Base-by-base conservation (phyloP, 495 filamentous ascomycete species). In the Tuber magnatum region DNA sequence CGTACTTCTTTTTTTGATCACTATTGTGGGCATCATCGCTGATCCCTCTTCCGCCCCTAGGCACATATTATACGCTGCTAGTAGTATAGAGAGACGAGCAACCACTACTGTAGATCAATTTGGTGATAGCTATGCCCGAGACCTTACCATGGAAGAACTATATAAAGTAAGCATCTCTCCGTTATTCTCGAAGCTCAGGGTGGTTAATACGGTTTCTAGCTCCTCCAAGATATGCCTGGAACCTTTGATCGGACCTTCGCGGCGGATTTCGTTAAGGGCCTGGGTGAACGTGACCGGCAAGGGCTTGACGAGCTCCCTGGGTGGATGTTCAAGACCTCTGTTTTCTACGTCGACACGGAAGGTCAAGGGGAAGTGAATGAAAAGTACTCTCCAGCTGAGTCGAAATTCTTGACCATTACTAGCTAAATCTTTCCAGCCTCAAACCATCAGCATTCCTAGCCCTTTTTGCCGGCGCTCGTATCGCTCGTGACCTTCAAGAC, bases 91-190 rank as follows among this genome's bases (percentile, higher is more conserved):
- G 86, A 68, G 82, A 86, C 61, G 83, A 85, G 41, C 84, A 83
- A 8, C 82, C 87, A 28, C 84, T 84, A 40, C 79, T 75, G 85
- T 91, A 12, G 95, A 99, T 83, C 85, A 86, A 76, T 97, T 88
- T 79, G 90, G 89, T 2, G 95, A 99, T 83, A 94, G 93, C 80
- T 98, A 93, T 82, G 87, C 90, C 2, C 87, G 93, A 41, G 90
- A 97, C 77, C 85, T 91, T 18, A 87, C 84, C 1, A 81, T 86
- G 0, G 88, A 90, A 6, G 92, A 97, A 80, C 84, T 98, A 42
- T 85, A 83, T 69, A 83, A 38, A 38, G 77, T 79, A 48, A 22
- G 73, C 28, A 18, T 79, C n/a, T 38, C 51, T 14, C 28, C 16
- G 5, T 28, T 35, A 42, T n/a, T 24, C 32, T 20, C 22, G 32